Percentiles rank a stretch among this genome's conserved stretches.
Evolutionary conservation across 78 protist genomes (phyloP).

Genomic region (Dictyostelium intermedium): DNA sequence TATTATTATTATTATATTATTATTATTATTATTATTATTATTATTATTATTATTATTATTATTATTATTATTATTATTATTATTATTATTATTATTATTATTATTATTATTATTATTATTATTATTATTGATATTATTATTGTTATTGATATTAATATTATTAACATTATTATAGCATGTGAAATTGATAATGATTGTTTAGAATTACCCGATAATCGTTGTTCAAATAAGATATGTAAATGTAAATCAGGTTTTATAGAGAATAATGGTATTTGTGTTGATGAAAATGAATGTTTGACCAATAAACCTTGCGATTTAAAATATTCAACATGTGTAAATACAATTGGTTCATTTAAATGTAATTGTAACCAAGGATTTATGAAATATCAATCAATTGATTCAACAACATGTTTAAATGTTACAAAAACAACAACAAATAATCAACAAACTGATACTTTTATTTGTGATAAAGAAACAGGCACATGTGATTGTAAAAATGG

Average conservation of each 20-base stretch:
- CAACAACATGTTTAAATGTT: background rate
- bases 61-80: too few relatives aligned
- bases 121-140: too few relatives aligned
- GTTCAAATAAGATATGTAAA: constrained; percentile 5
- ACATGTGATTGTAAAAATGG: background rate
- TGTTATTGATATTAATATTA: too few relatives aligned
- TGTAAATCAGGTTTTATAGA: constrained; percentile 6
- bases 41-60: too few relatives aligned
- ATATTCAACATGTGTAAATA: background rate
- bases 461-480: background rate
- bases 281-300: constrained; percentile 49
- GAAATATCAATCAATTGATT: background rate
- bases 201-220: background rate
- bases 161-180: background rate
- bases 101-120: too few relatives aligned
- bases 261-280: background rate
- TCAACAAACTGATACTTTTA: background rate
- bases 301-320: background rate
- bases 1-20: too few relatives aligned
- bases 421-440: background rate
- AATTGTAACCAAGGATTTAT: background rate
- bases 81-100: too few relatives aligned
- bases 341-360: constrained; percentile 22
- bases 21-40: too few relatives aligned
- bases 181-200: background rate